phyloP scores from a whole-genome alignment of 2,329 filamentous ascomycete genomes.

The Helminthosporium solani region DNA sequence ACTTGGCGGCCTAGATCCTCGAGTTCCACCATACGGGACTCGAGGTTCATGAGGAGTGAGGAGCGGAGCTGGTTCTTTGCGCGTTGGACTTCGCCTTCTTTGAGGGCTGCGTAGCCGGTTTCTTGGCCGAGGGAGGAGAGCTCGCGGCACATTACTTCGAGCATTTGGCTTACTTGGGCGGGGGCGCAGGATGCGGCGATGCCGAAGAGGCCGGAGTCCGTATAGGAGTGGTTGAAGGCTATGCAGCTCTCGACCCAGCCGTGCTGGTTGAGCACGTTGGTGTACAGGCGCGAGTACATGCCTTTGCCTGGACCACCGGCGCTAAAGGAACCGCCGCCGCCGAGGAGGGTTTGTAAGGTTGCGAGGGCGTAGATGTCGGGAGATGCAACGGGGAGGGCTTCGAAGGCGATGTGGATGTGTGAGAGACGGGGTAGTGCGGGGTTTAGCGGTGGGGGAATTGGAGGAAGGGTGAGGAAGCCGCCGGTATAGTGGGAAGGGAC shows the following conservation, averaged over 20 bases:
- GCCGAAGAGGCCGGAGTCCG: conserved; percentile 91
- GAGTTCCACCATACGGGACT: conserved; percentile 94
- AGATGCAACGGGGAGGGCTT: conserved; percentile 85
- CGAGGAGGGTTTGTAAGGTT: conserved; percentile 91
- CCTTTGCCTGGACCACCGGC: conserved; percentile 96
- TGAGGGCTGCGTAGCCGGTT: conserved; percentile 70
- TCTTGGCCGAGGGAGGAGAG: conserved; percentile 76
- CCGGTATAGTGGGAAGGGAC: conserved; percentile 83
- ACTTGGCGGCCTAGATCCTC: conserved; percentile 94
- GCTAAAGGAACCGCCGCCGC: conserved; percentile 93
- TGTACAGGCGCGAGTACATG: conserved; percentile 98
- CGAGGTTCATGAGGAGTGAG: conserved; percentile 92
- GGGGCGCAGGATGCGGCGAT: conserved; percentile 87
- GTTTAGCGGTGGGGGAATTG: conserved; percentile 74
- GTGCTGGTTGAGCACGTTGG: conserved; percentile 95
- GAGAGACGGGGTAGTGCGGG: conserved; percentile 78
- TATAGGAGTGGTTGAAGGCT: conserved; percentile 97
- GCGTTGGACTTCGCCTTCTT: conserved; percentile 76
- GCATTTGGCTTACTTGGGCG: conserved; percentile 74
- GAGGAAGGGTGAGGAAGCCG: conserved; percentile 83
- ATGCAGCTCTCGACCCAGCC: conserved; percentile 96
- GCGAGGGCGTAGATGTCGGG: conserved; percentile 95
- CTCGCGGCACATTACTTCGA: conserved; percentile 94
- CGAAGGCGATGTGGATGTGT: conserved; percentile 93
- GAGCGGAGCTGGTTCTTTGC: conserved; percentile 96